Base-by-base conservation (phyloP, 208 protist genomes). In the Trypanosoma theileri region DNA sequence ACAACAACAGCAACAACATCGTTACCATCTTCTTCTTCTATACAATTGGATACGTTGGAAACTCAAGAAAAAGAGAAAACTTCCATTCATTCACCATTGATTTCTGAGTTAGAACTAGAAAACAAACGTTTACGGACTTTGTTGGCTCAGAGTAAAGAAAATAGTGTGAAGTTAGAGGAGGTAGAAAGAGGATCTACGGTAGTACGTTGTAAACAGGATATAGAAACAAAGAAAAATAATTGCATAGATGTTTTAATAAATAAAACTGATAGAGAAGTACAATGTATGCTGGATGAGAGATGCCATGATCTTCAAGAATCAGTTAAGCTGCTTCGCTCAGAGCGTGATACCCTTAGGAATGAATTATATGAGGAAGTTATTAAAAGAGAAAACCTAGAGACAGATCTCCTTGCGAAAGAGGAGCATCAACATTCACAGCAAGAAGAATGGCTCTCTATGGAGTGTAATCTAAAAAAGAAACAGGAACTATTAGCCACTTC, bases 371-470 rank as follows among this genome's bases (percentile, higher is more conserved):
- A 44, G 0, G 62, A 75, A 53, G 69, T 68, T 45, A 45, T 86
- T 16, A 69, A 65, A 6, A 75, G 70, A 51, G 85, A 88, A 51
- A 73, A 80, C 1, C 52, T 85, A 28, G 80, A 91, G 61, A 85
- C 77, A n/a, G 72, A 59, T 44, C 73, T 88, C 35, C 41, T 91
- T 55, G 71, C 65, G 1, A 79, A 75, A 28, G 78, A 85, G 53
- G 84, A 90, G 56, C 75, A 83, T 59, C 67, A 86, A 24, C 11
- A 70, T 22, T 16, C 22, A 8, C 66, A 62, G 40, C 28, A 44
- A 35, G 69, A 75, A 40, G 72, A 79, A 68, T 73, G 67, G 67
- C 22, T 64, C 8, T 1, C 24, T 11, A 52, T 52, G n/a, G 63
- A 74, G 60, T 54, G 50, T 14, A 22, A 65, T 31, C 10, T 76